A percentile compares a stretch with the other conserved stretches of the same genome.
phyloP scores from a whole-genome alignment of 495 filamentous ascomycete species.

The Choiromyces venosus region DNA sequence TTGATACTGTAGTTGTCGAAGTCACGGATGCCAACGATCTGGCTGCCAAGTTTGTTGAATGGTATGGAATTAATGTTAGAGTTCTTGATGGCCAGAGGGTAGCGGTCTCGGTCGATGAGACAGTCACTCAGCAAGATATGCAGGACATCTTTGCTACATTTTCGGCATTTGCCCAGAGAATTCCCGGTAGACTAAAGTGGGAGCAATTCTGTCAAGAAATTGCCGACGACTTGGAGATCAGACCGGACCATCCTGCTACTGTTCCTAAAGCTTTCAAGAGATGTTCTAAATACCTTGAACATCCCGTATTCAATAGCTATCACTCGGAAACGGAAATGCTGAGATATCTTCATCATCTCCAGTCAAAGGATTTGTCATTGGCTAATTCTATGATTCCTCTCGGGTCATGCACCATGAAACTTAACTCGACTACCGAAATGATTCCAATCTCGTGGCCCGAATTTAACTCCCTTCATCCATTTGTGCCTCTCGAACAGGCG shows the following conservation, averaged over 20 bases:
- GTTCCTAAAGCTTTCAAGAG: constrained; percentile 62
- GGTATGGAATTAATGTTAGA: constrained; percentile 59
- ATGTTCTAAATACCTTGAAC: constrained; percentile 71
- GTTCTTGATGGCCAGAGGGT: constrained; percentile 56
- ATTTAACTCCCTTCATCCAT: constrained; percentile 83
- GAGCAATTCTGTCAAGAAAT: constrained; percentile 44
- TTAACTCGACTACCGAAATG: constrained; percentile 95
- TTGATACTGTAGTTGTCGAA: constrained; percentile 73
- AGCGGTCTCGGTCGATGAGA: constrained; percentile 70
- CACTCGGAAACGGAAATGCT: constrained; percentile 96
- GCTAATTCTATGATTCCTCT: constrained; percentile 98
- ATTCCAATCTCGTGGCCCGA: constrained; percentile 78
- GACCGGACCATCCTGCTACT: constrained; percentile 35
- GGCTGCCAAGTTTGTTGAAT: constrained; percentile 49
- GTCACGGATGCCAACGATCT: constrained; percentile 47
- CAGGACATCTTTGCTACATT: constrained; percentile 51
- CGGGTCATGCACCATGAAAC: constrained; percentile 99
- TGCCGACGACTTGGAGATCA: constrained; percentile 48
- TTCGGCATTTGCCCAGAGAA: constrained; percentile 38
- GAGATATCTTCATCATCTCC: constrained; percentile 88
- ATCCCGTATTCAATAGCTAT: constrained; percentile 94
- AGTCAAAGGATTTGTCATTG: constrained; percentile 92
- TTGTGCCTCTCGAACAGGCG: constrained; percentile 58
- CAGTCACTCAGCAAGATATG: constrained; percentile 57
- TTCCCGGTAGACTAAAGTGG: constrained; percentile 36